Evolutionary conservation across 108 stramenopile species (phyloP), one percentile per base, ranked within the genome.

Genomic region (Nitzschia sp.): DNA sequence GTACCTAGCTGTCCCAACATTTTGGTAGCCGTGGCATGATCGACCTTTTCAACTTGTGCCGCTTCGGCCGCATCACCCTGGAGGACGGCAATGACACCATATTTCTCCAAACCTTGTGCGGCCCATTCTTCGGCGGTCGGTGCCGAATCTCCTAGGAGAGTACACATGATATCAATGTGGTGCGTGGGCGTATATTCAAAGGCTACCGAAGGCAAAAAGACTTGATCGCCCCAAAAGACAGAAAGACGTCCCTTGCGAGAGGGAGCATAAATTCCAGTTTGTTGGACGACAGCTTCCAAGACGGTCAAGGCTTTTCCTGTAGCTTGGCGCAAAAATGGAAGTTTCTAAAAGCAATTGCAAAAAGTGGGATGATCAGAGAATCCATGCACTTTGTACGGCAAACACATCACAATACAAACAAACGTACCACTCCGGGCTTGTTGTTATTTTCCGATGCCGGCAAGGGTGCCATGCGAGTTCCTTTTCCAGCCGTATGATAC

Each of bases 151-250:
- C 91, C 89, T 26, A 84, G 62, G 28, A 99, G 75, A 3, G 93
- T 91, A 81, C 98, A 99, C 86, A 99, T 85, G 71, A 99, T 99
- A 76, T 99, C 98, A 21, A 90, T 86, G 72, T 98, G 98, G 66
- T 94, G 91, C 27, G 88, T 90, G 29, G 95, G 90, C 27, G 64
- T 74, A 86, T 94, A 96, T 35, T 81, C 34, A 46, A 92, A 93
- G 0, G 83, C 73, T 8, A 85, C 89, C 0, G 89, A 82, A 4
- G 97, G 97, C 67, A 98, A 80, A 78, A 97, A 97, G 58, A 97
- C 94, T 82, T 98, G 98, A 82, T 98, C 98, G 31, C 98, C 98
- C 98, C 98, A 99, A 68, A 93, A 99, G 29, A 99, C 98, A 45
- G 85, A 87, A 46, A 99, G 81, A 19, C 98, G 91, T 45, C 98